Conservation (phyloP, 176 grass and related monocot species). For the Musa schizocarpa region DNA sequence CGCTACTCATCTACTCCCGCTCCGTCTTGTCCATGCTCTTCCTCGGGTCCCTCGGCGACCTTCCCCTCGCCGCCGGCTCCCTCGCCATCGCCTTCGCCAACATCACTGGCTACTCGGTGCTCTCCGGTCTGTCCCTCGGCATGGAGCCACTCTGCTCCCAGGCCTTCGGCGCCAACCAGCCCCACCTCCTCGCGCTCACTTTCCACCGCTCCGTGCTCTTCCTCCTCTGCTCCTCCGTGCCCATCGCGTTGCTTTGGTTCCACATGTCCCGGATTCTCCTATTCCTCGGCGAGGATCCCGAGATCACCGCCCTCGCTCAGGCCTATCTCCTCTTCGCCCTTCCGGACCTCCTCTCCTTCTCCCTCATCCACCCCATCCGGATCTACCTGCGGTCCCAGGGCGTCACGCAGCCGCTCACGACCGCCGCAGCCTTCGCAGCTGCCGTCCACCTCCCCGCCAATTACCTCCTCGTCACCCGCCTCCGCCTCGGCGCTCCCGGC, state of each 20-base stretch:
- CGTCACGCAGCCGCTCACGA: constrained; percentile 51
- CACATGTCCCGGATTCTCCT: constrained; percentile 71
- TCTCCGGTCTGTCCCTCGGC: constrained; percentile 77
- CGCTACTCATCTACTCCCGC: constrained; percentile 79
- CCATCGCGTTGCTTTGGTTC: constrained; percentile 62
- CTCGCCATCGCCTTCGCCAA: constrained; percentile 85
- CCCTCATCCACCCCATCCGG: constrained; percentile 79
- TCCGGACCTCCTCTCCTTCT: constrained; percentile 81
- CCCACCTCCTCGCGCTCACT: constrained; percentile 56
- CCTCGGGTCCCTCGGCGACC: constrained; percentile 80
- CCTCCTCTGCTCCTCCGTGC: constrained; percentile 83
- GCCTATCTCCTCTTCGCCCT: constrained; percentile 70
- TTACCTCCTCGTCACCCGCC: constrained; percentile 45
- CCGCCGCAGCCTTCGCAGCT: constrained; percentile 35
- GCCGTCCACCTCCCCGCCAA: constrained; percentile 55
- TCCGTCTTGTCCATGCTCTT: constrained; percentile 77
- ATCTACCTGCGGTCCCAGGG: constrained; percentile 95
- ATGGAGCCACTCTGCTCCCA: constrained; percentile 98
- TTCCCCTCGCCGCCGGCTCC: constrained; percentile 73
- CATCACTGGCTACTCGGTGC: constrained; percentile 91
- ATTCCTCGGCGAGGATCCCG: constrained; percentile 64
- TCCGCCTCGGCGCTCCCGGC: constrained; percentile 44
- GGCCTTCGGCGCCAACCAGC: constrained; percentile 71
- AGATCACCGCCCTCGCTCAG: constrained; percentile 65
- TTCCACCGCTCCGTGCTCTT: constrained; percentile 78